Evolutionary conservation across 2,329 filamentous ascomycete species (phyloP).

Genomic region (Pseudogymnoascus sp.): DNA sequence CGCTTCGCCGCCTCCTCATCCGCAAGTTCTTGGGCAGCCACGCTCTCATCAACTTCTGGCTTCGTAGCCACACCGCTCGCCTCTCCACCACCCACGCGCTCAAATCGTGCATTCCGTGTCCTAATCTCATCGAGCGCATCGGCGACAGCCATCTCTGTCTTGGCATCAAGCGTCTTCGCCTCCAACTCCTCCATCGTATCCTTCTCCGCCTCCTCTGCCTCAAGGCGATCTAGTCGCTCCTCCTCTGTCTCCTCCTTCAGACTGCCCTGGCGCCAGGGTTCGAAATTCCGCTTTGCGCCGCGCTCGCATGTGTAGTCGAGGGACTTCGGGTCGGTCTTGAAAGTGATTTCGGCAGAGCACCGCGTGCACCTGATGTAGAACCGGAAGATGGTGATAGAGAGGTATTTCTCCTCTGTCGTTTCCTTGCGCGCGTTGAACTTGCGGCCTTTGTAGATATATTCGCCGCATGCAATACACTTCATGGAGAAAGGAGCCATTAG

Average conservation of each 20-base stretch:
- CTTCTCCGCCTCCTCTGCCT: conserved; percentile 71
- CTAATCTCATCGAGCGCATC: conserved; percentile 94
- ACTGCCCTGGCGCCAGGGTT: conserved; percentile 68
- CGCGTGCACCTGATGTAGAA: conserved; percentile 90
- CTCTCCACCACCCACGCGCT: conserved; percentile 63
- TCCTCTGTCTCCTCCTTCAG: conserved; percentile 75
- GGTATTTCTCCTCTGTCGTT: conserved; percentile 83
- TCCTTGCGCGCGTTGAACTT: conserved; percentile 97
- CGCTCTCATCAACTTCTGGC: conserved; percentile 51
- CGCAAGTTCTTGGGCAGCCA: conserved; percentile 65
- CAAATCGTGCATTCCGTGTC: conserved; percentile 81
- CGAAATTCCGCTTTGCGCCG: conserved; percentile 87
- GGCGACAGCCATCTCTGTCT: conserved; percentile 92
- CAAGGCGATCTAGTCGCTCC: conserved; percentile 75
- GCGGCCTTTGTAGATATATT: conserved; percentile 86
- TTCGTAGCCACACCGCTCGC: conserved; percentile 43
- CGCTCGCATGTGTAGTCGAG: conserved; percentile 77
- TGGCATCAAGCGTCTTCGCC: conserved; percentile 86
- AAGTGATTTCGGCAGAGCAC: conserved; percentile 81
- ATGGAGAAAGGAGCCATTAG: conserved; percentile 86
- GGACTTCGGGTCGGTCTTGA: conserved; percentile 91
- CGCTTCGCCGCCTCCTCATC: conserved; percentile 73
- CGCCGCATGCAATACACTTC: conserved; percentile 62
- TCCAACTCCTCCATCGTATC: conserved; percentile 96
- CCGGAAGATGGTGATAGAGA: conserved; percentile 77